Base-by-base conservation (phyloP, 768 basidiomycete species). In the Trametes gibbosa region DNA sequence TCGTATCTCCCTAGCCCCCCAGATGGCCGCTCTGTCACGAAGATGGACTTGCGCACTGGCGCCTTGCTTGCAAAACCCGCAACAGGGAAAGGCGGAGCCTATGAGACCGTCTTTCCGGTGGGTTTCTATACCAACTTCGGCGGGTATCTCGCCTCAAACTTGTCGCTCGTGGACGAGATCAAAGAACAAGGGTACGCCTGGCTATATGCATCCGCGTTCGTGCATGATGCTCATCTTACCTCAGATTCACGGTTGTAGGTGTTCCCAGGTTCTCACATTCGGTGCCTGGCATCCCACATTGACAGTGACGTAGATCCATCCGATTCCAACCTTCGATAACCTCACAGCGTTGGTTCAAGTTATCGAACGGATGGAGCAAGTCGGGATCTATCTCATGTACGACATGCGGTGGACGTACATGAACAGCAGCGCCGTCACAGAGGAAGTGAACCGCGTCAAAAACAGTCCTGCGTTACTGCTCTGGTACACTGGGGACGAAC, bases 401-500 rank as follows among this genome's bases (percentile, higher is more conserved):
- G 89, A 92, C 68, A 91, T 92, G 89, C 80, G 89, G 49, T 76
- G 51, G 80, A 81, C 81, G 5, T 92, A 90, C 73, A 82, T 78
- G 79, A 85, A 92, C 69, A 63, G 73, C 8, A 79, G 82, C 6
- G 77, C 80, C 1, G 85, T 92, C 25, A 82, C 77, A 1, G 79
- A 82, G 55, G 82, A 93, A 73, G 89, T 92, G 19, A 84, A 85
- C 58, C 73, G 72, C 37, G 79, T 92, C 73, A 89, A 87, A 65
- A 76, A 80, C 34, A 79, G 86, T 1, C 77, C 83, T 0, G 91
- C 89, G 63, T 78, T 92, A 25, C 75, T 91, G 16, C 71, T 86
- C 1, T 88, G 85, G 84, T 89, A 89, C 70, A 89, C 86, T 1
- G 85, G 78, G 0, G 87, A 90, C 63, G 88, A 90, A 69, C 86